Evolutionary conservation across 164 flowering plant species (phyloP).

Genomic region (grape (Vitis vinifera)): DNA sequence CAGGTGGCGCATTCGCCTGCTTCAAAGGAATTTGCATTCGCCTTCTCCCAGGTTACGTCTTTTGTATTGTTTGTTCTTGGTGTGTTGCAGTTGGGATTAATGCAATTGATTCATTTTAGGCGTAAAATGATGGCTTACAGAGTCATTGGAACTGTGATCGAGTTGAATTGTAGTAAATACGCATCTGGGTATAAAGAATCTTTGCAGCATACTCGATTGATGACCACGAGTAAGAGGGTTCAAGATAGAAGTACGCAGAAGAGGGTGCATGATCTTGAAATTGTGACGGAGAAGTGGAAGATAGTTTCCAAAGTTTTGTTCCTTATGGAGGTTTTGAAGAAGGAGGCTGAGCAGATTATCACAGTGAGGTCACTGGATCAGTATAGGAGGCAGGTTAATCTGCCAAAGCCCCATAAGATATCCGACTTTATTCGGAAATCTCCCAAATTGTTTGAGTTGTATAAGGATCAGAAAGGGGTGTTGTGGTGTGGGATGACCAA

Average conservation of each 20-base stretch:
- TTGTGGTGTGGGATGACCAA: slow-evolving; percentile 88
- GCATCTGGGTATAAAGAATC: slow-evolving; percentile 11
- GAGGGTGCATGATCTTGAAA: slow-evolving; percentile 71
- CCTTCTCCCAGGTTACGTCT: too few relatives aligned
- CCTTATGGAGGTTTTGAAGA: slow-evolving; percentile 61
- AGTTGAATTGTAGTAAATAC: too few relatives aligned
- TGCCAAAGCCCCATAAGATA: slow-evolving; percentile 71
- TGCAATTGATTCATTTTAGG: too few relatives aligned
- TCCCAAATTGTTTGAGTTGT: slow-evolving; percentile 78
- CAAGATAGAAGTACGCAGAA: slow-evolving; percentile 76
- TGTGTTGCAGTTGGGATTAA: too few relatives aligned
- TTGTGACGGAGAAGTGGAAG: slow-evolving; percentile 72
- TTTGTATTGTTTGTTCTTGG: too few relatives aligned
- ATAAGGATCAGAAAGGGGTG: slow-evolving; percentile 61
- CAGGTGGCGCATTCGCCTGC: too few relatives aligned
- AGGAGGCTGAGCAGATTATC: slow-evolving; percentile 70
- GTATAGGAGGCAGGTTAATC: slow-evolving; percentile 62
- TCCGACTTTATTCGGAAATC: slow-evolving; percentile 73
- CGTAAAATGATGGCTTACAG: too few relatives aligned
- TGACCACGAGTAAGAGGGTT: slow-evolving; percentile 78
- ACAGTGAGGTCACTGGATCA: slow-evolving; percentile 53
- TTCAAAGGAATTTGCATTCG: too few relatives aligned
- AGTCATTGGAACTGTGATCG: too few relatives aligned
- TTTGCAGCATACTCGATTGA: slow-evolving; percentile 33
- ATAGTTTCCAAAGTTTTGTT: slow-evolving; percentile 53